Percentiles rank a stretch among this genome's conserved stretches.
These are phyloP conservation scores for Taiozyma sp. DNA, from an alignment of 1,139 yeast species.

Conservation along the genomic window DNA sequence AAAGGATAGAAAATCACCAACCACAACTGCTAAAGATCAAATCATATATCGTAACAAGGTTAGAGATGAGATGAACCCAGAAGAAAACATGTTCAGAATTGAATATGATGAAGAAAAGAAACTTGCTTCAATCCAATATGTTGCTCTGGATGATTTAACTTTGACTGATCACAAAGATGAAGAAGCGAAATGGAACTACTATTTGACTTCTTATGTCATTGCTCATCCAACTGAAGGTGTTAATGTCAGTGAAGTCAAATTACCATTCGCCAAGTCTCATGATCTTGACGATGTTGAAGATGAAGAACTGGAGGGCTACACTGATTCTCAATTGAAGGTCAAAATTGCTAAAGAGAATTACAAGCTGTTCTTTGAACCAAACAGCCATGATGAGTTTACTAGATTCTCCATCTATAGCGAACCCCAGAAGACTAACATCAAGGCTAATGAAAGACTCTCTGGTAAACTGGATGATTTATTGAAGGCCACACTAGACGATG, in stretches of 20 bases:
- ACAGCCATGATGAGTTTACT: conserved; percentile 79
- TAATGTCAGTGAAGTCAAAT: conserved; percentile 66
- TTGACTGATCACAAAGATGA: conserved; percentile 69
- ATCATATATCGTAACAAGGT: conserved; percentile 87
- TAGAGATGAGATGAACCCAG: conserved; percentile 72
- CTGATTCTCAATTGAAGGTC: conserved; percentile 73
- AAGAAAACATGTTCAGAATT: conserved; percentile 91
- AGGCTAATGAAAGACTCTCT: conserved; percentile 19
- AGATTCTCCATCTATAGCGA: conserved; percentile 42
- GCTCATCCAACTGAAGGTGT: conserved; percentile 98
- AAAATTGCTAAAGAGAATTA: conserved; percentile 79
- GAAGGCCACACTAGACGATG: conserved; percentile 31
- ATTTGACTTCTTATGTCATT: conserved; percentile 87
- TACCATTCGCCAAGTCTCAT: conserved; percentile 67
- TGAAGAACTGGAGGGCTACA: conserved; percentile 45
- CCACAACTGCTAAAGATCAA: conserved; percentile 82
- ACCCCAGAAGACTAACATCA: conserved; percentile 9
- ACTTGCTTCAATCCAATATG: conserved; percentile 71
- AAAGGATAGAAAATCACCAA: conserved; percentile 52
- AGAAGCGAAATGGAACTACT: conserved; percentile 88
- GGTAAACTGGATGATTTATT: conserved; percentile 26
- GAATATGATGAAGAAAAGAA: conserved; percentile 54
- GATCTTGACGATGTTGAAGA: conserved; percentile 28
- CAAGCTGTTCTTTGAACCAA: conserved; percentile 74
- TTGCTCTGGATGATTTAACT: conserved; percentile 85